Evolutionary conservation across 768 basidiomycete genomes (phyloP), one percentile per base, ranked within the genome.

Genomic region (Psilocybe tampanensis): DNA sequence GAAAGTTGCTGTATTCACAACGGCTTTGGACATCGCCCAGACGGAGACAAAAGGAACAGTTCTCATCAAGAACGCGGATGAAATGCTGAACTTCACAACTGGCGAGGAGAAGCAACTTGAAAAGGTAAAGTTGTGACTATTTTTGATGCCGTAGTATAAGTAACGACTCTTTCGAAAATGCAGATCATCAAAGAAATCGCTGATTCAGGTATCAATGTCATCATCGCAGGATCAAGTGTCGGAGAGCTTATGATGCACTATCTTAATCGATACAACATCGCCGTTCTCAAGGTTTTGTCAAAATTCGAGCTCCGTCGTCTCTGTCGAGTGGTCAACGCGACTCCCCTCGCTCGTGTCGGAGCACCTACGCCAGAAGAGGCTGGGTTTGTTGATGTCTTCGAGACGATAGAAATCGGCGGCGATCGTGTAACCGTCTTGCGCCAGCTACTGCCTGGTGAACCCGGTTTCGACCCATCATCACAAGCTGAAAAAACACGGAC

Each of bases 41-140:
- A 98, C 97, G 5, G 97, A 99, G 74, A 99, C 97, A 17, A 99
- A 99, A 72, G 97, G 97, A 49, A 99, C 97, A 8, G 97, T 98
- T 11, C 81, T 99, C 45, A 83, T 99, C 65, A 93, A 95, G 71
- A 98, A 85, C 69, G 93, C 95, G 8, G 89, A 96, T 44, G 96
- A 99, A 70, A 92, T 99, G 86, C 82, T 99, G 61, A 95, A 97
- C 76, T 99, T 99, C 67, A 95, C 95, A 0, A 80, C 84, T 2
- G 97, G 94, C 17, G 97, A 99, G 74, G 97, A 99, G 74, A 89
- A 95, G 72, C 95, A 98, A 67, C 80, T 97, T 50, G 95, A 98
- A 80, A 95, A 92, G 80, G 89, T 86, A 26, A 21, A 59, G 52
- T 29, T 22, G 7, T 18, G 2, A 18, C 15, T 32, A 13, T 29